phyloP scores from a whole-genome alignment of 2,329 filamentous ascomycete genomes.

The Fusarium floridanum region DNA sequence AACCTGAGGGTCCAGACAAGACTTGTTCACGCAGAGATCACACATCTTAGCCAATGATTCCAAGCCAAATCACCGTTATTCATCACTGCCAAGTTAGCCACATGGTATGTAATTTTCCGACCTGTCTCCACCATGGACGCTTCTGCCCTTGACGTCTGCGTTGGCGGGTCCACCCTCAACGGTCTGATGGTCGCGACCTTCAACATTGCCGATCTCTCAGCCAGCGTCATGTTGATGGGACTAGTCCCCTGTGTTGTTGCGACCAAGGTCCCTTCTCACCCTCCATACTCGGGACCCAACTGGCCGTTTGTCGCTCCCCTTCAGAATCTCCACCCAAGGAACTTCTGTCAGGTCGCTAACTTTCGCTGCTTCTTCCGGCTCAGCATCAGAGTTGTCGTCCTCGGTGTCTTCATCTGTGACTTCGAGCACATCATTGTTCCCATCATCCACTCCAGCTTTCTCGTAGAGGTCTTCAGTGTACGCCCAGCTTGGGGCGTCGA shows the following conservation, averaged over 20 bases:
- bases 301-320: constrained; percentile 67
- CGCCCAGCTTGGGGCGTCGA: constrained; percentile 77
- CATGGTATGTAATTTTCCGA: constrained; percentile 21
- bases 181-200: background rate
- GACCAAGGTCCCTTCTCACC: constrained; percentile 72
- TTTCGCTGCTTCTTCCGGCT: constrained; percentile 43
- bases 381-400: constrained; percentile 49
- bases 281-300: constrained; percentile 73
- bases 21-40: background rate
- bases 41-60: background rate
- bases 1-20: background rate
- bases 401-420: constrained; percentile 52
- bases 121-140: constrained; percentile 8
- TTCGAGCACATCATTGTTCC: constrained; percentile 47
- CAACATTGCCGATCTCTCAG: constrained; percentile 13
- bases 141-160: background rate
- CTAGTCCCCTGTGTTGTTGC: constrained; percentile 48
- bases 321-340: constrained; percentile 72
- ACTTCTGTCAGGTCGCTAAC: constrained; percentile 49
- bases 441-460: constrained; percentile 50
- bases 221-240: background rate
- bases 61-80: constrained; percentile 14
- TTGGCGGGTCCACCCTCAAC: constrained; percentile 1
- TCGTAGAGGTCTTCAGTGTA: constrained; percentile 73
- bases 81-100: constrained; percentile 25